Base-by-base conservation (phyloP, 1,284 basidiomycete species). In the Coniophora puteana region DNA sequence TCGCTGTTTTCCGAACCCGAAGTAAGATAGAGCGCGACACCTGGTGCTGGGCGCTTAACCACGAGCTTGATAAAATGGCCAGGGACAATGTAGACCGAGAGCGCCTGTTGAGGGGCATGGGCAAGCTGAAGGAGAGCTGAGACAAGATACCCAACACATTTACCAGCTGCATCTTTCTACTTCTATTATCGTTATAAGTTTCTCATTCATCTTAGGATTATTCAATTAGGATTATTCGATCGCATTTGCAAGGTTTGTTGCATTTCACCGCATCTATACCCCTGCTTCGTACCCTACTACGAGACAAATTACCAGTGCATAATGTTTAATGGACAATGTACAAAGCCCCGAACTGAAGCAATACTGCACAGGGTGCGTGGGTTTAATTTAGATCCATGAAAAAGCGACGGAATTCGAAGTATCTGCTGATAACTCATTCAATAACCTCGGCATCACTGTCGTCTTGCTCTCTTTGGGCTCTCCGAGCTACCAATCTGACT, bases 1-100 rank as follows among this genome's bases (percentile, higher is more conserved):
- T 80, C 44, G 57, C 77, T 16, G 73, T 90, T 4, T 84, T 88
- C 53, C 76, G 81, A 43, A 83, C 87, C 35, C 69, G 90, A 56
- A 89, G 80, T 58, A 80, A 78, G 57, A 64, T 92, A 32, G 91
- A 93, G 60, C 68, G 90, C 21, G 90, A 93, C 58, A 72, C 83
- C 18, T 93, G 90, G 91, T 89, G 89, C 54, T 91, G 86, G 79
- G 87, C 86, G 13, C 63, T 93, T 51, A 86, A 84, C 49, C 74
- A 73, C 40, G 89, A 92, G 66, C 89, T 93, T 43, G 90, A 93
- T 62, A 84, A 78, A 61, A 61, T 85, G 7, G 73, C 75, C 38
- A 66, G 83, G 55, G 62, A 60, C n/a, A 72, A 76, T 51, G 67
- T 51, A 53, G 73, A 72, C 12, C 67, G 83, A 50, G 85, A 88